Evolutionary conservation across 768 basidiomycete species (phyloP).

Genomic region (Termitomyces sp.): DNA sequence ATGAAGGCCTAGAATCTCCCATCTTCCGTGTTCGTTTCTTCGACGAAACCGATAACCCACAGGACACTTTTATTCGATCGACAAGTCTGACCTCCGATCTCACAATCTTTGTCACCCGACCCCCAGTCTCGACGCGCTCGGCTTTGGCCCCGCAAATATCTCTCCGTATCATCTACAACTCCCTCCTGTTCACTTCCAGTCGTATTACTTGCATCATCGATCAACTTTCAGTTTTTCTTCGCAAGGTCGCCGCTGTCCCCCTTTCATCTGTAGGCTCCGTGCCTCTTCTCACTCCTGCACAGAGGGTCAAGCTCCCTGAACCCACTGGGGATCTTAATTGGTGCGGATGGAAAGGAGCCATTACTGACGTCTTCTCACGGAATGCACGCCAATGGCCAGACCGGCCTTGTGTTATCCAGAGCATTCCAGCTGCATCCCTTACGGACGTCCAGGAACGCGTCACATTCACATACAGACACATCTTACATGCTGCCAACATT

Average conservation of each 20-base stretch:
- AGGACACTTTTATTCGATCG: constrained; percentile 69
- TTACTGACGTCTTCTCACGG: constrained; percentile 88
- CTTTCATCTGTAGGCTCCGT: constrained; percentile 72
- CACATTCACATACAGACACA: constrained; percentile 74
- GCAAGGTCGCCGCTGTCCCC: constrained; percentile 66
- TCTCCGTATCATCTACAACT: constrained; percentile 89
- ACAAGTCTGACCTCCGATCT: constrained; percentile 90
- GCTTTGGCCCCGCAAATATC: constrained; percentile 73
- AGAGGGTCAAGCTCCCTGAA: constrained; percentile 71
- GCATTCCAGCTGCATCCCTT: constrained; percentile 40
- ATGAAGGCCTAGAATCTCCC: constrained; percentile 57
- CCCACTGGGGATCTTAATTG: constrained; percentile 89
- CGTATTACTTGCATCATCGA: constrained; percentile 80
- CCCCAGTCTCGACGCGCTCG: constrained; percentile 62
- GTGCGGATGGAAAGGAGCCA: constrained; percentile 97
- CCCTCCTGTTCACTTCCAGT: constrained; percentile 79
- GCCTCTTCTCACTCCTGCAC: constrained; percentile 70
- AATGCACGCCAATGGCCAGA: constrained; percentile 83
- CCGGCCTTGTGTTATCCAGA: constrained; percentile 87
- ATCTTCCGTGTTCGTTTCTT: constrained; percentile 97
- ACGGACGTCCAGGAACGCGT: constrained; percentile 46
- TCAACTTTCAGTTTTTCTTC: constrained; percentile 78
- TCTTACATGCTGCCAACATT: constrained; percentile 83
- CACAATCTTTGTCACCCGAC: constrained; percentile 82
- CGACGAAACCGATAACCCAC: constrained; percentile 79